Conservation (phyloP, 345 rosid genomes). For the Raphanus sativus region DNA sequence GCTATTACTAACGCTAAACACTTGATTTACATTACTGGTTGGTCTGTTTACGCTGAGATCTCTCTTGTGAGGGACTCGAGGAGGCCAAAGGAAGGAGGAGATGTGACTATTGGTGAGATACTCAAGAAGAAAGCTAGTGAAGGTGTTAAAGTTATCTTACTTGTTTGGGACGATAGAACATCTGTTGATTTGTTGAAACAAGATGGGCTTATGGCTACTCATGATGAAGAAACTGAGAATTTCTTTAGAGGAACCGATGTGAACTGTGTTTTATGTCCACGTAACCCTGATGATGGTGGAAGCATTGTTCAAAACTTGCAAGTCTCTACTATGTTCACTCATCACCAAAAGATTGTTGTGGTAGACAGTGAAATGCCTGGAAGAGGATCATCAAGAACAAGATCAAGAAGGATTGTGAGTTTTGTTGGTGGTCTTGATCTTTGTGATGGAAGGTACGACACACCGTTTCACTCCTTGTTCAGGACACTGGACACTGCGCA, state of each 20-base stretch:
- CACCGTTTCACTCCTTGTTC: background rate
- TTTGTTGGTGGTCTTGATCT: background rate
- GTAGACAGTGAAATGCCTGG: background rate
- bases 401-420: background rate
- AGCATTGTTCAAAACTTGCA: background rate
- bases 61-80: background rate
- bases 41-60: background rate
- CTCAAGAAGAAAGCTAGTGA: background rate
- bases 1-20: background rate
- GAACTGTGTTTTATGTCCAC: background rate
- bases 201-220: background rate
- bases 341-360: background rate
- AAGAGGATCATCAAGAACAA: background rate
- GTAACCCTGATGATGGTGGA: background rate
- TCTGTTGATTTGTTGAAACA: background rate
- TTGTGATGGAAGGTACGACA: background rate
- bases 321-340: background rate
- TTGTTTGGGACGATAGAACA: background rate
- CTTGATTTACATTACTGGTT: background rate
- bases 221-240: background rate
- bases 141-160: background rate
- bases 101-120: background rate
- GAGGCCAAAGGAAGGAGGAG: background rate
- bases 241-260: background rate
- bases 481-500: background rate